Percentiles rank a stretch among this genome's conserved stretches.
phyloP scores from a whole-genome alignment of 441 rosid species.

The California macrophylla region DNA sequence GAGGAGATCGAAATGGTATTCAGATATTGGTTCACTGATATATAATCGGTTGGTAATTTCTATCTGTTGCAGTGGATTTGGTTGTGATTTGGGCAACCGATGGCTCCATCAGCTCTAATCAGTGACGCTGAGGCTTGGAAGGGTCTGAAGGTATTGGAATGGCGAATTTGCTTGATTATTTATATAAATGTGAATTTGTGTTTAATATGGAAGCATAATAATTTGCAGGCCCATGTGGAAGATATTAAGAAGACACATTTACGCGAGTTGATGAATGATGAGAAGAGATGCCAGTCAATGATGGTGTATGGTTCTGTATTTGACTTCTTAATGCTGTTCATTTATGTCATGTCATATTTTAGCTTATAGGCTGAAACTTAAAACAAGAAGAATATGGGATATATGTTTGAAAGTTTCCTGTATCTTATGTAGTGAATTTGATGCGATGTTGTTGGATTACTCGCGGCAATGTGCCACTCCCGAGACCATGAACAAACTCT shows the following conservation, averaged over 20 bases:
- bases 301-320: conserved; percentile 39
- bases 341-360: not conserved
- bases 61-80: not conserved
- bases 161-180: not conserved
- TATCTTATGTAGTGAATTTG: conserved; percentile 48
- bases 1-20: not conserved
- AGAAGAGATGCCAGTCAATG: conserved; percentile 64
- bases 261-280: conserved; percentile 64
- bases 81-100: not conserved
- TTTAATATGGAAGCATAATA: not conserved
- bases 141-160: conserved; percentile 3
- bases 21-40: not conserved
- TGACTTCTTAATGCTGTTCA: not conserved
- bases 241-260: conserved; percentile 66
- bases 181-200: not conserved
- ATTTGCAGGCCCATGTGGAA: conserved; percentile 53
- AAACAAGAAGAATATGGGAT: not conserved
- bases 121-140: not conserved
- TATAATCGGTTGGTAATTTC: not conserved
- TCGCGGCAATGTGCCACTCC: conserved; percentile 69
- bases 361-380: not conserved
- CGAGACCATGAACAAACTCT: conserved; percentile 59
- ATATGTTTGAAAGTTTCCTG: conserved; percentile 1
- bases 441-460: conserved; percentile 60
- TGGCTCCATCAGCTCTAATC: not conserved